Base-by-base conservation (phyloP, 2,329 filamentous ascomycete genomes). In the Xylaria sp. region DNA sequence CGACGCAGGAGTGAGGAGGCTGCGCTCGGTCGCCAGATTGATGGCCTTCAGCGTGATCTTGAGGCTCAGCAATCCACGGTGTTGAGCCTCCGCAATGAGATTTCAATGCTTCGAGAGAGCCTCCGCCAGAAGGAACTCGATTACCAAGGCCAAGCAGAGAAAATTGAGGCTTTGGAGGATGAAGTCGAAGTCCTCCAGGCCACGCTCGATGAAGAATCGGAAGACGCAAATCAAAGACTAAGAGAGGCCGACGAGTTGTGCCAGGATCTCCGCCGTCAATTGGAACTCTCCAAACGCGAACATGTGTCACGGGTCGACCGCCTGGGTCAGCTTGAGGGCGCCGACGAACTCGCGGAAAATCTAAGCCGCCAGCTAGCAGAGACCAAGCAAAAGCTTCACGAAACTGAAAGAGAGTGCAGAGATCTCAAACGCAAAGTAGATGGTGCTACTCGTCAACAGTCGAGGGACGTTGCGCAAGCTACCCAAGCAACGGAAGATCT, bases 141-240 rank as follows among this genome's bases (percentile, higher is more conserved):
- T 72, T 86, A 89, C 76, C 87, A 89, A 72, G 78, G 84, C 0
- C 84, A 92, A 69, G 83, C 84, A 58, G 90, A 92, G 72, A 93
- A 90, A 77, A 83, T 90, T 1, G 88, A 91, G 66, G 85, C 86
- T 8, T 79, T 94, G 23, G 91, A 94, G 76, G 92, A 94, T 72
- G 92, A 94, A 77, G 85, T 94, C n/a, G 90, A 93, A 63, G 88
- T 93, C 34, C 81, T 94, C 15, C 91, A 94, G 77, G 84, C 85
- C 25, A 87, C 86, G 46, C 80, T 91, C 52, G 90, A 92, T 59
- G 87, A 91, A 69, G 90, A 91, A 77, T 86, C 86, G 52, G 88
- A 91, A 72, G 86, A 88, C 67, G 86, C 86, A 6, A 87, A 82
- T 18, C 80, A 83, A 48, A 84, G 86, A 54, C 76, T 86, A 10